phyloP scores from a whole-genome alignment of 148 eudicot species.

The Rhododendron mucronatum region DNA sequence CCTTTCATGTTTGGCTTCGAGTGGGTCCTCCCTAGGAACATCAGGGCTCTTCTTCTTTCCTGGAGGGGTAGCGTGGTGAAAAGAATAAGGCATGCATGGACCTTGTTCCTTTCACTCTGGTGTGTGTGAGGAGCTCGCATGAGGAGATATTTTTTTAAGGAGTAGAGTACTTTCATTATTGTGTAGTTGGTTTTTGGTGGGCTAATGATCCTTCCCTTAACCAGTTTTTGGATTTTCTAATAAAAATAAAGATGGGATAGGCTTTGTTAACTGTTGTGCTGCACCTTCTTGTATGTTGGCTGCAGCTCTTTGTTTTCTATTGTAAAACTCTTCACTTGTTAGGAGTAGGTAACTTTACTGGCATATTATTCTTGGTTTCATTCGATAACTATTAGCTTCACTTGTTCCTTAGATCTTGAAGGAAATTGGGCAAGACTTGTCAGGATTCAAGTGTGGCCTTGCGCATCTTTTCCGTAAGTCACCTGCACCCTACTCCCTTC shows the following conservation, averaged over 20 bases:
- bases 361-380: neutral
- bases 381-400: neutral
- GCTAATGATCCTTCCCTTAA: neutral
- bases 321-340: neutral
- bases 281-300: neutral
- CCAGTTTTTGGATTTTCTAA: neutral
- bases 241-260: neutral
- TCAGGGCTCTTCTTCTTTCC: neutral
- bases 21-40: neutral
- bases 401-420: conserved; percentile 51
- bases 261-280: neutral
- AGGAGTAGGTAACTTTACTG: neutral
- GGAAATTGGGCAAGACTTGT: conserved; percentile 81
- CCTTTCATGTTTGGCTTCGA: neutral
- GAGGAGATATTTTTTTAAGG: neutral
- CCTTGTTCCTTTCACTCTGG: neutral
- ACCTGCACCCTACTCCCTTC: neutral
- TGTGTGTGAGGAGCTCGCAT: neutral
- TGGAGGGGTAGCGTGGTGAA: neutral
- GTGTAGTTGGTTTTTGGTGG: neutral
- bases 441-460: conserved; percentile 85
- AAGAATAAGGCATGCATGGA: neutral
- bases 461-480: conserved; percentile 88
- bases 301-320: neutral
- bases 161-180: neutral